Percentiles rank a stretch among this genome's conserved stretches.
These are phyloP conservation scores for Diaporthe caulivora DNA, from an alignment of 2,329 filamentous ascomycete species.

Conservation along the genomic window DNA sequence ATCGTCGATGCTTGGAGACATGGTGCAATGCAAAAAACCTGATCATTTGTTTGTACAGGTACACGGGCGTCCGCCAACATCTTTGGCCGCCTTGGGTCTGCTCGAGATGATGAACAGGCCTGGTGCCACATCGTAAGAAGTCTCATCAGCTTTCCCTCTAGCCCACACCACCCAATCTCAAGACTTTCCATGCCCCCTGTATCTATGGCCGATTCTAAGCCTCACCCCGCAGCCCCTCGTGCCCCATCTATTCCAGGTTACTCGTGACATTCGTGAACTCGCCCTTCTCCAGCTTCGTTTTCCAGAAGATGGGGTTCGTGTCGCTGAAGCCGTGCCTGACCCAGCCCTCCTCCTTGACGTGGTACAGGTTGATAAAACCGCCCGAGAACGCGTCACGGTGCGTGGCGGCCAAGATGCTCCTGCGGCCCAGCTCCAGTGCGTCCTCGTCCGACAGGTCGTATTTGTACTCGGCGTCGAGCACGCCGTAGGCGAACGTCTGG, in stretches of 20 bases:
- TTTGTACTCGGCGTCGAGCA: conserved; percentile 93
- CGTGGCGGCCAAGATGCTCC: conserved; percentile 95
- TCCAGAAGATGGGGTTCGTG: conserved; percentile 99
- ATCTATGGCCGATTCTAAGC: not conserved
- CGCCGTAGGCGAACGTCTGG: conserved; percentile 98
- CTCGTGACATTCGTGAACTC: conserved; percentile 97
- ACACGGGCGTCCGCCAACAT: conserved; percentile 40
- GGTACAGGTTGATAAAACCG: conserved; percentile 98
- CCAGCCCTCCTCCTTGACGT: conserved; percentile 99
- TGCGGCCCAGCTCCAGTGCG: conserved; percentile 88
- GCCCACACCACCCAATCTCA: not conserved
- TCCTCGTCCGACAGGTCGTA: conserved; percentile 91
- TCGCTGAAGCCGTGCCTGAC: conserved; percentile 98
- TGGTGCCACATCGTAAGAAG: not conserved
- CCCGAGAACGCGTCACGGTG: conserved; percentile 99
- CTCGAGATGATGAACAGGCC: not conserved
- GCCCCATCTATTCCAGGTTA: conserved; percentile 68
- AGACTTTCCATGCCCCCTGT: conserved; percentile 4
- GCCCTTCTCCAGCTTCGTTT: conserved; percentile 97
- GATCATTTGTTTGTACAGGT: conserved; percentile 43
- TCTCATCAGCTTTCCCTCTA: not conserved
- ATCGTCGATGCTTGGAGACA: not conserved
- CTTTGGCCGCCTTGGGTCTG: conserved; percentile 11
- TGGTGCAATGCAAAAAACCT: not conserved
- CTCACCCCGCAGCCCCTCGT: not conserved